Evolutionary conservation across 2,329 filamentous ascomycete genomes (phyloP).

Genomic region (Beauveria medogensis): DNA sequence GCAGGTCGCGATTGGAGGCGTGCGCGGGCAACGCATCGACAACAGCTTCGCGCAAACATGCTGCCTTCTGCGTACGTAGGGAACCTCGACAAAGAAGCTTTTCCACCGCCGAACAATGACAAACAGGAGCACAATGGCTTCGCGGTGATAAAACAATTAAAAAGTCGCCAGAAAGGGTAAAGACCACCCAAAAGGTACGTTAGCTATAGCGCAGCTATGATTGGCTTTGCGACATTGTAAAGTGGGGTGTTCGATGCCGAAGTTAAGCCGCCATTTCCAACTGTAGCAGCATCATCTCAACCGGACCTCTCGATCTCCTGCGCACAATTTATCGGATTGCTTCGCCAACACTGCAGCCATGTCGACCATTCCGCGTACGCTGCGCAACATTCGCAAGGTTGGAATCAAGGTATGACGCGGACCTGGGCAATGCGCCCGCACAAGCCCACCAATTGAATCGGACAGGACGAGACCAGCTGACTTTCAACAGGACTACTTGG

Average conservation of each 20-base stretch:
- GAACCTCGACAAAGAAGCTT: background rate
- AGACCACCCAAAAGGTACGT: background rate
- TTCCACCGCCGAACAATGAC: background rate
- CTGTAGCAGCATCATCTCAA: constrained; percentile 12
- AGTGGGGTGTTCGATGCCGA: constrained; percentile 15
- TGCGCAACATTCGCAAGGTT: constrained; percentile 79
- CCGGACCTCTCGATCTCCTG: constrained; percentile 11
- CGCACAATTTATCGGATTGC: constrained; percentile 18
- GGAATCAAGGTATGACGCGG: constrained; percentile 65
- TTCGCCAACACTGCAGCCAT: constrained; percentile 45
- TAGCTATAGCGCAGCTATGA: background rate
- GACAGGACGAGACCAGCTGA: background rate
- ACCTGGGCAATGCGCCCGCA: background rate
- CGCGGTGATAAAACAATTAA: background rate
- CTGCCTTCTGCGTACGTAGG: background rate
- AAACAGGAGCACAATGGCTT: background rate
- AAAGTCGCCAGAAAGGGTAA: constrained; percentile 4
- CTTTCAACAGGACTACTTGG: constrained; percentile 65
- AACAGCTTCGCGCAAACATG: constrained; percentile 30
- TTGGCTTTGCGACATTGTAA: background rate
- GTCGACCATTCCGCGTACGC: constrained; percentile 83
- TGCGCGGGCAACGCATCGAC: constrained; percentile 22
- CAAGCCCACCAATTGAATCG: background rate
- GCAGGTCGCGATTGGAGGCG: constrained; percentile 21
- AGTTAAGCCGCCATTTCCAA: constrained; percentile 24